Conservation (phyloP, 129 eudicot genomes). For the Ambrosia trifida region DNA sequence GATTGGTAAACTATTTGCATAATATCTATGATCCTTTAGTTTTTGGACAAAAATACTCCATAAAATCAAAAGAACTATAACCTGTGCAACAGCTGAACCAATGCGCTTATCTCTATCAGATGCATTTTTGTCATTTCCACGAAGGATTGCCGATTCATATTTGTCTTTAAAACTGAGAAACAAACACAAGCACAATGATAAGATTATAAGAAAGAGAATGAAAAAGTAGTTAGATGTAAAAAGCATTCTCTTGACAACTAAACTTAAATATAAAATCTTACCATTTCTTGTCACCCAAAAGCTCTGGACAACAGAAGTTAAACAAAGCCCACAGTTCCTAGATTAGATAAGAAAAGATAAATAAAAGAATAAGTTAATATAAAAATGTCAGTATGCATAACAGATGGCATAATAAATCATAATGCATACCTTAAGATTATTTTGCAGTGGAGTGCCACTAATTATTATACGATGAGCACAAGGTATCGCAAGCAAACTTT, state of each 20-base stretch:
- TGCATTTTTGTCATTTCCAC: slow-evolving; percentile 93
- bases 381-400: background rate
- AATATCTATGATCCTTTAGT: background rate
- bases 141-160: slow-evolving; percentile 69
- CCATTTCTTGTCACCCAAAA: slow-evolving; percentile 92
- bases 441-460: slow-evolving; percentile 97
- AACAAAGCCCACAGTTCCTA: slow-evolving; percentile 98
- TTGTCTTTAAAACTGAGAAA: slow-evolving; percentile 66
- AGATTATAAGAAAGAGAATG: slow-evolving; percentile 1
- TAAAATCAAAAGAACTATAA: slow-evolving; percentile 24
- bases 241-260: background rate
- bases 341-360: slow-evolving; percentile 10
- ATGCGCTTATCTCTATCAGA: slow-evolving; percentile 85
- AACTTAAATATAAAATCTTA: slow-evolving; percentile 26
- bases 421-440: slow-evolving; percentile 74
- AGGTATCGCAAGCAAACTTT: slow-evolving; percentile 89
- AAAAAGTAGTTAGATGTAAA: background rate
- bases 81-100: slow-evolving; percentile 98
- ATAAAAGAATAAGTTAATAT: background rate
- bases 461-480: slow-evolving; percentile 85
- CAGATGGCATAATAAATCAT: slow-evolving; percentile 1
- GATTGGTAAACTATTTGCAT: background rate
- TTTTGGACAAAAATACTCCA: background rate
- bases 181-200: background rate
- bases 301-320: slow-evolving; percentile 90